Percentiles rank a stretch among this genome's conserved stretches.
These are phyloP conservation scores for Ophiostoma sp. DNA, from an alignment of 2,329 filamentous ascomycete genomes.

Conservation along the genomic window DNA sequence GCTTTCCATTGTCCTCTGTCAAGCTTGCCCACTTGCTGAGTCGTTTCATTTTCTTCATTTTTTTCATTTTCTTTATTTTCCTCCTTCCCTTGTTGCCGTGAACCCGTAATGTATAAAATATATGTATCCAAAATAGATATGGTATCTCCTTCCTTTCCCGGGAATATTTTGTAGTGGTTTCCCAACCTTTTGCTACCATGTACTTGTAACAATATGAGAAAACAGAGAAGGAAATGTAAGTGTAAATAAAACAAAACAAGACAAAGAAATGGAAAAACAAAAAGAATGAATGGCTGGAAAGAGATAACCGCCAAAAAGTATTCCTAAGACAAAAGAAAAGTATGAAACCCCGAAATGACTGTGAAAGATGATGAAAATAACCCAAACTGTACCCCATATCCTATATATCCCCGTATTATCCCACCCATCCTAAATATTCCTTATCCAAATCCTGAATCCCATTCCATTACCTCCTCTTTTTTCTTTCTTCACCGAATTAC, in stretches of 20 bases:
- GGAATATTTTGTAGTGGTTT: not conserved
- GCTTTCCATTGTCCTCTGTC: no score
- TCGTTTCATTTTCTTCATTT: no score
- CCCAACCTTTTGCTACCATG: not conserved
- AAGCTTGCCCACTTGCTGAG: no score
- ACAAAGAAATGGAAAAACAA: not conserved
- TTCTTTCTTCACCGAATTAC: not conserved
- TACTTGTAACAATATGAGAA: not conserved
- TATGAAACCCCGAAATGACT: not conserved
- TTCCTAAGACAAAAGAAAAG: conserved; percentile 5
- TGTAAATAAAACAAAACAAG: not conserved
- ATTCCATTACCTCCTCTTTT: conserved; percentile 5
- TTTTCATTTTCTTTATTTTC: no score
- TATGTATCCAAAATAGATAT: not conserved
- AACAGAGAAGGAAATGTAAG: conserved; percentile 2
- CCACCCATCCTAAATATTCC: not conserved
- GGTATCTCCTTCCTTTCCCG: conserved; percentile 5
- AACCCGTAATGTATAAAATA: not conserved
- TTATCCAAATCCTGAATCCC: not conserved
- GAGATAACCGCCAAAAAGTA: not conserved
- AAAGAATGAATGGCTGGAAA: not conserved
- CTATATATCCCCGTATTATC: not conserved
- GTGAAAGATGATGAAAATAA: conserved; percentile 1
- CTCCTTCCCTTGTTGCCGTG: conserved; percentile 5
- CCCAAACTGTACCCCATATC: not conserved